Conservation (phyloP, 1,284 basidiomycete genomes). For the Coniferiporia weirii region DNA sequence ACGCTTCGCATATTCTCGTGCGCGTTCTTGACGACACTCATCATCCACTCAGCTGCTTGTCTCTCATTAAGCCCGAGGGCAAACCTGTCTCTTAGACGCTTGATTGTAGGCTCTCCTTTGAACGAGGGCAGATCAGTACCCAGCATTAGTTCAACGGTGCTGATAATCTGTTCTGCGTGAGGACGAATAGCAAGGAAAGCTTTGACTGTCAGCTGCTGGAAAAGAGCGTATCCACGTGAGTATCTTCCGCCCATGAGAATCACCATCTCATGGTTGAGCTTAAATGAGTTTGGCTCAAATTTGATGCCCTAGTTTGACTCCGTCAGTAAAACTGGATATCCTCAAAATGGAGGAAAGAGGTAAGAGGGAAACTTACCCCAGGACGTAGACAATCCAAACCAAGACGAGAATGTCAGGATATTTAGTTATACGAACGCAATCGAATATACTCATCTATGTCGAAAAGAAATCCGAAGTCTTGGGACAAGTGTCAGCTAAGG, state of each 20-base stretch:
- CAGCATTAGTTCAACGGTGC: conserved; percentile 89
- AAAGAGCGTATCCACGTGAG: conserved; percentile 90
- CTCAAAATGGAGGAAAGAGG: background rate
- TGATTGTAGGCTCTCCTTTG: conserved; percentile 92
- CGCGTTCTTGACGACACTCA: conserved; percentile 84
- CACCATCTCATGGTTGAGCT: conserved; percentile 98
- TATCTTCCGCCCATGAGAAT: conserved; percentile 93
- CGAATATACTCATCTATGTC: conserved; percentile 85
- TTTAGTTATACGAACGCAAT: background rate
- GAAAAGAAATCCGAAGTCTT: conserved; percentile 97
- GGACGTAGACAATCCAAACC: conserved; percentile 40
- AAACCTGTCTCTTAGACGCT: conserved; percentile 84
- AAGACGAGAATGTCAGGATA: conserved; percentile 3
- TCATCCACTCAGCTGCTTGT: conserved; percentile 91
- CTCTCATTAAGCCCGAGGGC: conserved; percentile 79
- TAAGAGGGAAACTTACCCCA: conserved; percentile 44
- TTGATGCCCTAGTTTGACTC: conserved; percentile 72
- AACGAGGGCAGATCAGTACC: conserved; percentile 93
- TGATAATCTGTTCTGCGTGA: conserved; percentile 84
- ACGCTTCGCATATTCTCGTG: conserved; percentile 91
- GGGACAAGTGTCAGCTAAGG: conserved; percentile 15
- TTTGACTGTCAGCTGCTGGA: conserved; percentile 92
- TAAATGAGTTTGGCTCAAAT: conserved; percentile 97
- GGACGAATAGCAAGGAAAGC: conserved; percentile 94
- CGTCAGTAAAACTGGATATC: conserved; percentile 19